Percentiles rank a stretch among this genome's conserved stretches.
phyloP scores from a whole-genome alignment of 352 stramenopile species.

The Phytophthora tentaculata region DNA sequence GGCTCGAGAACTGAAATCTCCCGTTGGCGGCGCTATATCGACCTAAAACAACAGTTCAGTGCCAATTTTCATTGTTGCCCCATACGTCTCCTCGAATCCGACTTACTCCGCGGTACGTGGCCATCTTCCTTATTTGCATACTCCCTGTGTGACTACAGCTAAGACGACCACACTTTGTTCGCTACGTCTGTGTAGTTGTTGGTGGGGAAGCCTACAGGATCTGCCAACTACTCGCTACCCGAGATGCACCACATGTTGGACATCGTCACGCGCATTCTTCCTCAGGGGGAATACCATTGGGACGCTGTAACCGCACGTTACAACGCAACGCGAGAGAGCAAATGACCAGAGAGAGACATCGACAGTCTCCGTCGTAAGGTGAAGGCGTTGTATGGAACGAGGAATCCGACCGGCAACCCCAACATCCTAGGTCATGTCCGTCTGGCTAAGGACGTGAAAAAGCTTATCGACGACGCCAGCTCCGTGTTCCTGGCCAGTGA shows the following conservation, averaged over 20 bases:
- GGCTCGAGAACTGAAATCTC: no score
- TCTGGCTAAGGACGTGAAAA: not conserved
- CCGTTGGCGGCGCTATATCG: no score
- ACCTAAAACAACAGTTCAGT: no score
- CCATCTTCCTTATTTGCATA: no score
- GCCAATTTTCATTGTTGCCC: no score
- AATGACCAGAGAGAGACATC: not conserved
- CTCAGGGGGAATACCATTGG: not conserved
- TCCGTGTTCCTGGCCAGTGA: not conserved
- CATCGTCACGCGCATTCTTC: not conserved
- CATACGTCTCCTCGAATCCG: no score
- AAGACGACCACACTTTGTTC: no score
- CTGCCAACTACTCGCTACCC: constrained; percentile 4
- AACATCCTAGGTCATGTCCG: not conserved
- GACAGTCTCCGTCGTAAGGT: not conserved
- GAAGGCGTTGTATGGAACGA: not conserved
- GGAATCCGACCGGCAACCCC: not conserved
- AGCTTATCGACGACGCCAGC: constrained; percentile 4
- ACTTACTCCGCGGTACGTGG: no score
- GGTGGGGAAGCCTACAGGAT: not conserved
- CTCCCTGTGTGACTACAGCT: no score
- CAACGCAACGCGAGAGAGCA: not conserved
- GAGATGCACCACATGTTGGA: constrained; percentile 1
- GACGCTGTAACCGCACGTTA: not conserved
- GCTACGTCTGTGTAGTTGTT: no score